Conservation (phyloP, 2,329 filamentous ascomycete genomes). For the Diaporthe caulivora region DNA sequence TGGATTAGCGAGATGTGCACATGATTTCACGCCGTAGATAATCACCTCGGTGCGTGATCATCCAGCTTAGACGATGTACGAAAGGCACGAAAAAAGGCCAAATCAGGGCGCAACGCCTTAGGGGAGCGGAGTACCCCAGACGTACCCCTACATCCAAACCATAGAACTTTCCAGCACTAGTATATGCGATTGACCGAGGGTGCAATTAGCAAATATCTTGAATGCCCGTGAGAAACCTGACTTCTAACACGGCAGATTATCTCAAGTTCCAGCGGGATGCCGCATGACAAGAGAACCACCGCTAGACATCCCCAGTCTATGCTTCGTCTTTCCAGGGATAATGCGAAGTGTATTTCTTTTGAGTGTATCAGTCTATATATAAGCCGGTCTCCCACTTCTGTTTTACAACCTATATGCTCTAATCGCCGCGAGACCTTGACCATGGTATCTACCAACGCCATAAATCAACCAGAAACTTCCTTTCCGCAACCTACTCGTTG, state of each 20-base stretch:
- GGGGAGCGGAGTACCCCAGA: background rate
- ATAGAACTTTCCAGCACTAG: background rate
- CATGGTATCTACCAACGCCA: constrained; percentile 32
- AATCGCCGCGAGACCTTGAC: background rate
- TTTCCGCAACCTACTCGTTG: constrained; percentile 61
- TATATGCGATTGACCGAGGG: background rate
- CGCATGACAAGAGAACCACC: background rate
- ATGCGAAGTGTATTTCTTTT: background rate
- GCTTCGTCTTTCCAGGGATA: too few relatives aligned
- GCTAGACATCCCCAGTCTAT: background rate
- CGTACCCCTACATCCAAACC: background rate
- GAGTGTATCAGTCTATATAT: constrained; percentile 36
- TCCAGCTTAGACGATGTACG: constrained; percentile 37
- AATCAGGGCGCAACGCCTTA: background rate
- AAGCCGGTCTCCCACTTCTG: background rate
- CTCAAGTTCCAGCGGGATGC: background rate
- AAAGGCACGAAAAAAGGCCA: constrained; percentile 21
- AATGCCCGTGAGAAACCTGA: background rate
- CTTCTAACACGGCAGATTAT: background rate
- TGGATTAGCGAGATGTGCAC: constrained; percentile 8
- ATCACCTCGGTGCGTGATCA: constrained; percentile 3
- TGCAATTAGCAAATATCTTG: background rate
- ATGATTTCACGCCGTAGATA: constrained; percentile 1
- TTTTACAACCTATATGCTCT: background rate
- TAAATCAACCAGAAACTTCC: background rate